Evolutionary conservation across 2,329 filamentous ascomycete species (phyloP), one percentile per base, ranked within the genome.

Genomic region (Phoma herbarum): DNA sequence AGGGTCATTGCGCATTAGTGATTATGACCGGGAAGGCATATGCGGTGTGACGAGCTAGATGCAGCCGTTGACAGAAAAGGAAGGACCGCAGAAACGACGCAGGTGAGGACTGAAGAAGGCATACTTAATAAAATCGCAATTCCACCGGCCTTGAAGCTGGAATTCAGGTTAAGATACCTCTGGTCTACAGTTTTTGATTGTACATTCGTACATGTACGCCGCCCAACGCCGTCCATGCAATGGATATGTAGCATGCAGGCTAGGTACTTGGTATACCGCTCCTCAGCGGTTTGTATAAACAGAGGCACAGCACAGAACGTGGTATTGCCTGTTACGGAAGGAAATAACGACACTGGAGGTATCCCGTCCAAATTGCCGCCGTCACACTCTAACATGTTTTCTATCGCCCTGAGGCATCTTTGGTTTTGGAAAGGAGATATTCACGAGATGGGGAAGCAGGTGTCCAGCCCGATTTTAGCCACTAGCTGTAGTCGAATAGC

Each of bases 401-500:
- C 51, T 59, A 59, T 39, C 25, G 45, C 44, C 29, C 20, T 5
- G 31, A 33, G 46, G 46, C 53, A 29, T 48, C 23, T 47, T 57
- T 47, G 42, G 14, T 9, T 16, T 16, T 35, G 42, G 23, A 12
- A 31, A 41, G 33, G 35, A 45, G 16, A 47, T 20, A 29, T 39
- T 22, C 39, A 48, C 20, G 44, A 31, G 18, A 28, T 39, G 37
- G 18, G 26, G 31, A 22, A 26, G 44, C 28, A 58, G n/a, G 39
- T 23, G 44, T 31, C 16, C 28, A 20, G 44, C 25, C 14, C 39
- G 45, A 46, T 6, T 35, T 62, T 62, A 70, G 66, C 47, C 58
- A 71, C 68, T 73, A 93, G 75, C 92, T 90, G 78, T 92, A 90
- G 75, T 93, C 90, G 79, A 99, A 99, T 50, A 99, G 85, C 61